Evolutionary conservation across 192 early-diverging fungal species (phyloP), one percentile per base, ranked within the genome.

Genomic region (Dissophora ornata): DNA sequence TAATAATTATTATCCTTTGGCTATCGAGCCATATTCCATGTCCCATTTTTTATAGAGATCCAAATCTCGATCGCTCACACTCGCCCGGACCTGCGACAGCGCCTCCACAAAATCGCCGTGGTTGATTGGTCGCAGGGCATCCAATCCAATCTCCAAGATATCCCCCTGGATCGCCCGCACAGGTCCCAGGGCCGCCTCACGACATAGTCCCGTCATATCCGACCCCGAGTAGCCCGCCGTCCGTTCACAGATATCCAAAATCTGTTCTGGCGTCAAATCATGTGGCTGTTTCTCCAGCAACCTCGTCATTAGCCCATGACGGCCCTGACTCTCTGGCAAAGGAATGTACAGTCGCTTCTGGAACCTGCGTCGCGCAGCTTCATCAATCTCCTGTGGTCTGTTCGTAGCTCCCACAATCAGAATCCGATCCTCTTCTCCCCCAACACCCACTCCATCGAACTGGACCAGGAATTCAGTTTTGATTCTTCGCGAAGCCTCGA

Each of bases 391-490:
- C 29, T 93, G 91, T 32, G 96, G 96, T 42, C 91, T 65, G 51
- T 83, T 83, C n/a, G 80, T 79, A 10, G 71, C 90, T 18, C 93
- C 91, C n/a, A 90, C 82, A 54, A 97, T 66, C 16, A 97, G 81
- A 19, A 97, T 92, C 18, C 93, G 80, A 70, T 96, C 87, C 29
- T 87, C 94, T 12, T 91, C 87, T 1, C 79, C 71, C 29, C 85
- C 83, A 0, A 94, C 94, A 0, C 90, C 92, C 32, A 87, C 90
- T 16, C 92, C 95, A 87, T 84, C 96, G 87, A 84, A 88, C 67
- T 92, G 90, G 32, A 95, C 89, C 66, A 97, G 73, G 82, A 96
- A 97, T 81, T 97, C 96, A 1, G 96, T 98, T 80, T 98, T 98
- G 46, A 98, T 93, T 38, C 95, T 80, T 19, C 96, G 75, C 4